Percentiles rank a stretch among this genome's conserved stretches.
phyloP scores from a whole-genome alignment of 2,329 filamentous ascomycete species.

The Zelopaecilomyces penicillatus region DNA sequence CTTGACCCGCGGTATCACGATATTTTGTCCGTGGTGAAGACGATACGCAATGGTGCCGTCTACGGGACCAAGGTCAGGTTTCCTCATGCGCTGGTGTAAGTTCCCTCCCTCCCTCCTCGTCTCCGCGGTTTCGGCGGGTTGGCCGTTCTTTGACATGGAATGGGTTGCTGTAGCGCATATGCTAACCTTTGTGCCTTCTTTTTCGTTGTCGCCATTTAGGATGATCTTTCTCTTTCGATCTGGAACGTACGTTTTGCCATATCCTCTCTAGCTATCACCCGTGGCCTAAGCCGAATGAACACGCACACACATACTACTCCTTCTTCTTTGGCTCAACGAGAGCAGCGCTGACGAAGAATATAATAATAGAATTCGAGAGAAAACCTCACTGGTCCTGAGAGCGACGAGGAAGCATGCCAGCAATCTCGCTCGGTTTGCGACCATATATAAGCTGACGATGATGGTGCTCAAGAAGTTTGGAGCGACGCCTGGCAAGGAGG shows the following conservation, averaged over 20 bases:
- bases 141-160: too few relatives aligned
- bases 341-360: slow-evolving; percentile 11
- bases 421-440: slow-evolving; percentile 85
- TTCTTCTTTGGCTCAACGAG: too few relatives aligned
- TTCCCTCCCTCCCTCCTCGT: background rate
- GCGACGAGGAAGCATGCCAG: slow-evolving; percentile 85
- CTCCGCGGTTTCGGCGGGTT: too few relatives aligned
- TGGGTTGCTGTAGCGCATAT: background rate
- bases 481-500: slow-evolving; percentile 51
- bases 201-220: slow-evolving; percentile 29
- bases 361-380: slow-evolving; percentile 57
- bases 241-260: slow-evolving; percentile 55
- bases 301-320: too few relatives aligned
- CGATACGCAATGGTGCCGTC: slow-evolving; percentile 89
- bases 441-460: slow-evolving; percentile 81
- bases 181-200: slow-evolving; percentile 13
- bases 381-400: slow-evolving; percentile 66
- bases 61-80: slow-evolving; percentile 98
- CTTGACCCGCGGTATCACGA: slow-evolving; percentile 82
- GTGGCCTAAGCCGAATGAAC: too few relatives aligned
- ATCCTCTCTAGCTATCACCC: background rate
- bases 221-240: slow-evolving; percentile 97
- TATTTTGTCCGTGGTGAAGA: slow-evolving; percentile 78
- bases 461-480: slow-evolving; percentile 60
- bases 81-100: slow-evolving; percentile 82